Base-by-base conservation (phyloP, 192 early-diverging fungal genomes). In the Podila verticillata region DNA sequence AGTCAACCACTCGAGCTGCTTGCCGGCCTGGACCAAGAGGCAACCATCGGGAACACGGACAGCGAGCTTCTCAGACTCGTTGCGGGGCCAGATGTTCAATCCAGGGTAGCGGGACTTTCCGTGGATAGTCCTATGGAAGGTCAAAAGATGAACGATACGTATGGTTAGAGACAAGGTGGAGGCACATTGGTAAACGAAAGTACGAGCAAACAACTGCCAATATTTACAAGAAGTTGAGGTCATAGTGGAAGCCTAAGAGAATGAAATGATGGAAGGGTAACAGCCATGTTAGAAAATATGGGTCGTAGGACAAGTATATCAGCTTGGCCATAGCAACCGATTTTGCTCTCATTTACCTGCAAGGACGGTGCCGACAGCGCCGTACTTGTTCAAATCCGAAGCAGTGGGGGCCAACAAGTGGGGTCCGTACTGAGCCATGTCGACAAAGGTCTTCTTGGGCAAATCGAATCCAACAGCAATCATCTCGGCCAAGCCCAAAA, bases 81-180 rank as follows among this genome's bases (percentile, higher is more conserved):
- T 78, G 30, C 82, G 87, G 32, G 89, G 86, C 92, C 92, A 93
- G 75, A 93, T 91, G 82, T 92, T 74, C 62, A 93, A 84, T 60
- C 92, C 92, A 24, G 92, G 91, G 84, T 85, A 93, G 44, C 92
- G 87, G 3, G 90, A 91, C 83, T 91, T 91, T 51, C 92, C 92
- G 79, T 93, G 92, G 70, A 93, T 91, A 22, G 92, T 90, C 65
- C 83, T 84, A 59, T 15, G n/a, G n/a, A n/a, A n/a, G n/a, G n/a
- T 28, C 44, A 3, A 26, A 3, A 6, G 7, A 7, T 29, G 26
- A 65, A 48, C 24, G 39, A 48, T 24, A 4, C 34, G 49, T 17
- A 20, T 44, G 2, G 57, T 62, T 20, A n/a, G 22, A 35, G 15
- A 35, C 28, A 30, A n/a, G 17, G 15, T 17, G 29, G 47, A 77